These are phyloP conservation scores for Diaporthe australafricana DNA, from an alignment of 2,329 filamentous ascomycete species.

Conservation along the genomic window DNA sequence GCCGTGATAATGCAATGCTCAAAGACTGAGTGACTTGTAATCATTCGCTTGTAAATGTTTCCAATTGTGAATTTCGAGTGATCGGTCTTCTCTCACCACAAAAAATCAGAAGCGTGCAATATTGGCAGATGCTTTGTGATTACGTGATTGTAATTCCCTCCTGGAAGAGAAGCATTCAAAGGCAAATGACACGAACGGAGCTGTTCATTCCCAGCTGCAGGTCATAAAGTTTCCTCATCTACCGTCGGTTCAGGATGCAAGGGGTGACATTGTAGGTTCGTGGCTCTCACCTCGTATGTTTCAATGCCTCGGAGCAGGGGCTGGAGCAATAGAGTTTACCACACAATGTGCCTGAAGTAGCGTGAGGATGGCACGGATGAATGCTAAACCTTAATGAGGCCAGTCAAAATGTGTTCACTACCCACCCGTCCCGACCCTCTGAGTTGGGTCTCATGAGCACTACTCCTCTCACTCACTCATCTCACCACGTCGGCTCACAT, in stretches of 20 bases:
- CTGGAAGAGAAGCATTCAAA: not conserved
- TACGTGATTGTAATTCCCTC: not conserved
- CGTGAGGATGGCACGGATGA: constrained; percentile 14
- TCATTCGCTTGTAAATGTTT: not conserved
- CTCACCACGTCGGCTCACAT: not conserved
- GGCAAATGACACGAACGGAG: not conserved
- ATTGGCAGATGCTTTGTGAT: not conserved
- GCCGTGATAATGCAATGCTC: not conserved
- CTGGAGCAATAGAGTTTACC: constrained; percentile 14
- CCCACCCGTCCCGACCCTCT: not conserved
- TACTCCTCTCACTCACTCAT: not conserved
- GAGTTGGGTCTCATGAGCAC: not conserved
- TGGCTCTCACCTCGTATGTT: constrained; percentile 23
- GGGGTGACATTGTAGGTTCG: constrained; percentile 16
- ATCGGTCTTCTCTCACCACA: not conserved
- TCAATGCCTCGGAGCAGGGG: constrained; percentile 23
- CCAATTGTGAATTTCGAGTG: not conserved
- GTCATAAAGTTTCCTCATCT: constrained; percentile 14
- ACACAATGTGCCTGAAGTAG: constrained; percentile 10
- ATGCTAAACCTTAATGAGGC: constrained; percentile 18
- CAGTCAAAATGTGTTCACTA: constrained; percentile 1
- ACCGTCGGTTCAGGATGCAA: constrained; percentile 5
- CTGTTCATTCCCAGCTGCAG: not conserved
- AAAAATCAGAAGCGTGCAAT: not conserved
- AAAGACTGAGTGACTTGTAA: no score